These are phyloP conservation scores for Beauveria pseudobassiana DNA, from an alignment of 2,329 filamentous ascomycete species.

Conservation along the genomic window DNA sequence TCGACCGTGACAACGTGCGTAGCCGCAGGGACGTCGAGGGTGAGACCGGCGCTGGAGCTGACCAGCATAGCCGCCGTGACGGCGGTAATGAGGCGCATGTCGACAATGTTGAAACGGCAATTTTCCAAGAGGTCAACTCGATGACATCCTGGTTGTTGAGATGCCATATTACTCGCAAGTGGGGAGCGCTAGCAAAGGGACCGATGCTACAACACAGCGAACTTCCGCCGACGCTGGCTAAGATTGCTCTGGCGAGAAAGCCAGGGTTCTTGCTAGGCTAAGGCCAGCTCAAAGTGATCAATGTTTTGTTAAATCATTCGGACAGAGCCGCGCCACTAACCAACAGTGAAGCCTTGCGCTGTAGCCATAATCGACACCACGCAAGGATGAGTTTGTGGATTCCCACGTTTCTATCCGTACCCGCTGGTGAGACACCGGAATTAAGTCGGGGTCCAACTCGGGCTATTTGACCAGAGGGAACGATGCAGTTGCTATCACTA, in stretches of 20 bases:
- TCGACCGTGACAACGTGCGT: neutral
- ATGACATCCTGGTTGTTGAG: neutral
- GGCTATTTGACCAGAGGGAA: too few species aligned
- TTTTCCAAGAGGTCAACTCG: neutral
- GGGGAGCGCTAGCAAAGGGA: conserved; percentile 6
- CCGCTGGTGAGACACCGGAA: neutral
- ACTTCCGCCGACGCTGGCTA: neutral
- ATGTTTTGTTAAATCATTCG: too few species aligned
- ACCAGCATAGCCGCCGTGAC: neutral
- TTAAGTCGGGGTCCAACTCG: neutral
- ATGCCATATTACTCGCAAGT: conserved; percentile 3
- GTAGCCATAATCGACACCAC: too few species aligned
- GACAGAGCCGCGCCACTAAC: neutral
- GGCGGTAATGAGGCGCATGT: neutral
- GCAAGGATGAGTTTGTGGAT: neutral
- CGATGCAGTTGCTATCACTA: too few species aligned
- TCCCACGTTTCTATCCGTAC: neutral
- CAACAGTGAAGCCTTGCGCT: neutral
- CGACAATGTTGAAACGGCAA: neutral
- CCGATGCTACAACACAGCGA: neutral
- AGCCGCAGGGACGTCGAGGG: neutral
- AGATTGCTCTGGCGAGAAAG: neutral
- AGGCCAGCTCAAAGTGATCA: too few species aligned
- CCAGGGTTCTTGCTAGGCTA: neutral
- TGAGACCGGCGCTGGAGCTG: neutral